Conservation (phyloP, 257 asterid genomes). For the Solanum commersonii region DNA sequence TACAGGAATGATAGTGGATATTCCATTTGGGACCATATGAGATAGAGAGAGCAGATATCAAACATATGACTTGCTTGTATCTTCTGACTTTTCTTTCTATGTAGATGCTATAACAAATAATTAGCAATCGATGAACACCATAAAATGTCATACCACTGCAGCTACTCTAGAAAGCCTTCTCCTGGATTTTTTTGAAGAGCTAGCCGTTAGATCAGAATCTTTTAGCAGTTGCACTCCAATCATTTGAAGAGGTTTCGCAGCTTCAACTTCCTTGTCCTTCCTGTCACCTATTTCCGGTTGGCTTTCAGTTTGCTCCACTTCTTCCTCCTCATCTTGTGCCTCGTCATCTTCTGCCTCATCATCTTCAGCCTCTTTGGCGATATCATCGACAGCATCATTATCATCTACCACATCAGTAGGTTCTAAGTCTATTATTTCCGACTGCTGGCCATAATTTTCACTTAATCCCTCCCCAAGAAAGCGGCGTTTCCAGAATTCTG, state of each 20-base stretch:
- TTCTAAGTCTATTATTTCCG: constrained; percentile 40
- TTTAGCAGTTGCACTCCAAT: constrained; percentile 89
- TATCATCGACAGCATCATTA: constrained; percentile 9
- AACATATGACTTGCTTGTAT: background rate
- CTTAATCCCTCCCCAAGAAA: constrained; percentile 87
- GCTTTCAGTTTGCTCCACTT: constrained; percentile 65
- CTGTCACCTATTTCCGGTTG: constrained; percentile 63
- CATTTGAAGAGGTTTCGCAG: constrained; percentile 87
- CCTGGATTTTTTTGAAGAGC: constrained; percentile 68
- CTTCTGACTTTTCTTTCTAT: background rate
- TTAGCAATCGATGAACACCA: background rate
- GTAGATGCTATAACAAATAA: background rate
- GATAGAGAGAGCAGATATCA: background rate
- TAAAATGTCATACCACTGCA: constrained; percentile 42
- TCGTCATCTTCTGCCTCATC: constrained; percentile 58
- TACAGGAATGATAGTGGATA: background rate
- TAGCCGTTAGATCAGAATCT: constrained; percentile 64
- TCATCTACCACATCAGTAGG: constrained; percentile 37
- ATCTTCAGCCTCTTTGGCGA: constrained; percentile 44
- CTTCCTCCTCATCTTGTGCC: constrained; percentile 61
- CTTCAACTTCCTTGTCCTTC: constrained; percentile 71
- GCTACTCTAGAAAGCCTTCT: constrained; percentile 54
- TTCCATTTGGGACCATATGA: background rate
- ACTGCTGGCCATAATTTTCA: constrained; percentile 46
- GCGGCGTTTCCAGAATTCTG: constrained; percentile 96